Evolutionary conservation across 495 filamentous ascomycete genomes (phyloP).

Genomic region (Acidomyces sp.): DNA sequence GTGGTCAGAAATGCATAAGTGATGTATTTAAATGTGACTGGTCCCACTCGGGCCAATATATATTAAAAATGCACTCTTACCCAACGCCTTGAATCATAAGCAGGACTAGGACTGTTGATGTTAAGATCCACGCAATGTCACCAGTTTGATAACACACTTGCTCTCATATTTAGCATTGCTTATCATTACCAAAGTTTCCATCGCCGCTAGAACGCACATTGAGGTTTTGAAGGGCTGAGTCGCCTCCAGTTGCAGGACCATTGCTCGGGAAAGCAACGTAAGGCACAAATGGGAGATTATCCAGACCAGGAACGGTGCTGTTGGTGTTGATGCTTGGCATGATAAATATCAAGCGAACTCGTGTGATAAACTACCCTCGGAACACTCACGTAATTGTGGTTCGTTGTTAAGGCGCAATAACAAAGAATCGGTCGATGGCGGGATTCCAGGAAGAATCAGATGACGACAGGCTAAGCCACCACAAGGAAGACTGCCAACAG

Average conservation of each 20-base stretch:
- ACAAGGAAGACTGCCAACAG: no score
- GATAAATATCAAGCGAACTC: no score
- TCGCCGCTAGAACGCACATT: no score
- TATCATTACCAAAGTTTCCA: no score
- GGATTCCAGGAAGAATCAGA: no score
- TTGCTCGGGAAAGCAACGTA: conserved; percentile 39
- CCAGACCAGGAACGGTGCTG: background rate
- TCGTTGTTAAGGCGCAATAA: no score
- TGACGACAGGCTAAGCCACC: no score
- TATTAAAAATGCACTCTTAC: conserved; percentile 28
- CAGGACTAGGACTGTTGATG: conserved; percentile 74
- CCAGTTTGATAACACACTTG: conserved; percentile 52
- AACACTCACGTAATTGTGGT: no score
- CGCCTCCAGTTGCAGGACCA: conserved; percentile 56
- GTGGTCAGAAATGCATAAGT: background rate
- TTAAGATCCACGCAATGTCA: conserved; percentile 87
- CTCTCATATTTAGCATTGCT: no score
- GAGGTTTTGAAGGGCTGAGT: conserved; percentile 59
- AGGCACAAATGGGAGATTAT: conserved; percentile 16
- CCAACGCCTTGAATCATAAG: conserved; percentile 97
- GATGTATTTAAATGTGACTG: background rate
- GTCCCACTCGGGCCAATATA: background rate
- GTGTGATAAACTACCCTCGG: no score
- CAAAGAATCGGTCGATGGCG: no score
- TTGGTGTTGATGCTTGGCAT: no score